Evolutionary conservation across 78 protist genomes (phyloP).

Genomic region (Ministeria vibrans): DNA sequence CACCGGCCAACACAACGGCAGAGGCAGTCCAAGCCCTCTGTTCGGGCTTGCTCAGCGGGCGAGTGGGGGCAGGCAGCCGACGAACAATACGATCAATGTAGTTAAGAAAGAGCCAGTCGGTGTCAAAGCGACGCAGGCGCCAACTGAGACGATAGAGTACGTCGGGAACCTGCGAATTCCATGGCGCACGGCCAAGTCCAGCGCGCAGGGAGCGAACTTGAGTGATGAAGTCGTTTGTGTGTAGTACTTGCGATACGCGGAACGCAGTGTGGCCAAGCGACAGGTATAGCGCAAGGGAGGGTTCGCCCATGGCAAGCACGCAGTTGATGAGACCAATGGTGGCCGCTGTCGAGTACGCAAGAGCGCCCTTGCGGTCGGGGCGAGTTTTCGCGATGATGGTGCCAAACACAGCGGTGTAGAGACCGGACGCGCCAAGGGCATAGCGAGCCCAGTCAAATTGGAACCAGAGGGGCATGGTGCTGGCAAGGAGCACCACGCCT

Average conservation of each 20-base stretch:
- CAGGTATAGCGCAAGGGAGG: not conserved
- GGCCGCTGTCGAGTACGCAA: not conserved
- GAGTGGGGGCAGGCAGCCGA: not conserved
- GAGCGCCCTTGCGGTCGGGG: not conserved
- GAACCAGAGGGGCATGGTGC: not conserved
- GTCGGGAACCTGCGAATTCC: not conserved
- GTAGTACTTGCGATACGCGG: not conserved
- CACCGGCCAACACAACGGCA: not conserved
- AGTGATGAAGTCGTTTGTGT: not conserved
- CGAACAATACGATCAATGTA: not conserved
- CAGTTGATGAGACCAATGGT: not conserved
- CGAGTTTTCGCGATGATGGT: not conserved
- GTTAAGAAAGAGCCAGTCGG: not conserved
- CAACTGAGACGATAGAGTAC: not conserved
- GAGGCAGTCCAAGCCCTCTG: not conserved
- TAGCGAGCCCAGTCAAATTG: not conserved
- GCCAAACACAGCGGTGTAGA: not conserved
- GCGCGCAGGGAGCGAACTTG: not conserved
- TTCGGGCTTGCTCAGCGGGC: not conserved
- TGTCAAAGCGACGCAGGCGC: not conserved
- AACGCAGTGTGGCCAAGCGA: not conserved
- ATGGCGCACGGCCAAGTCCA: not conserved
- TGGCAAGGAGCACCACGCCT: not conserved
- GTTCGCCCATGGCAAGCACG: not conserved
- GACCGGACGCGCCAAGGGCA: not conserved